A percentile compares a stretch with the other conserved stretches of the same genome.
Evolutionary conservation across 208 protist species (phyloP).

Genomic region (Acanthamoeba divionensis): DNA sequence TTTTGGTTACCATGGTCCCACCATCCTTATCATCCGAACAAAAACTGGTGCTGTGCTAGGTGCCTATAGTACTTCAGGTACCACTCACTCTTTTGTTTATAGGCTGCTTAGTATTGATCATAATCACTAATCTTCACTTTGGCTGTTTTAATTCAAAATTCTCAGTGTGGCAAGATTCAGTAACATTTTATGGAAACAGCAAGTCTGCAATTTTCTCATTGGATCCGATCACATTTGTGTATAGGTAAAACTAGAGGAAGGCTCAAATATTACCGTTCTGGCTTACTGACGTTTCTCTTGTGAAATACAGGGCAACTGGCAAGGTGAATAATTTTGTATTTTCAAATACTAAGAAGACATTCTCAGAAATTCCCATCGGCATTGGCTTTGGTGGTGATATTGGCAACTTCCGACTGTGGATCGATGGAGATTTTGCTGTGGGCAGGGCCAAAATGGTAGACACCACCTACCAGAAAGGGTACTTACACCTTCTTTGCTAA

Average conservation of each 20-base stretch:
- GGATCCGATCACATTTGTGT: neutral
- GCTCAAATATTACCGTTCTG: too few relatives aligned
- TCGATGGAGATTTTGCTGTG: conserved; percentile 42
- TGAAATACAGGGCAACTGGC: conserved; percentile 1
- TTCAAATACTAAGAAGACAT: conserved; percentile 47
- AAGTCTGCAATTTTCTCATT: conserved; percentile 6
- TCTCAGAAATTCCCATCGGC: conserved; percentile 35
- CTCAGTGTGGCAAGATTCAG: conserved; percentile 28
- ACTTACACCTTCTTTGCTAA: neutral
- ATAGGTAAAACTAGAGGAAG: neutral
- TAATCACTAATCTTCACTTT: neutral
- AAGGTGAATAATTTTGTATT: conserved; percentile 44
- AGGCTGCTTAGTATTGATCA: neutral
- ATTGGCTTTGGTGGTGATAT: conserved; percentile 39
- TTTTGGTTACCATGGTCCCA: conserved; percentile 21
- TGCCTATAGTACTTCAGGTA: neutral
- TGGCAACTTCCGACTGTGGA: conserved; percentile 46
- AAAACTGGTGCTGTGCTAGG: neutral
- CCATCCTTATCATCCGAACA: conserved; percentile 10
- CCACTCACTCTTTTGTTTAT: neutral
- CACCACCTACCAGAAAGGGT: conserved; percentile 31
- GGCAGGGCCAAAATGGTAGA: neutral
- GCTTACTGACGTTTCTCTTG: too few relatives aligned
- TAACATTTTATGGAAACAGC: neutral
- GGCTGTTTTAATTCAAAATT: neutral